Base-by-base conservation (phyloP, 2,329 filamentous ascomycete genomes). In the Exophiala oligosperma region DNA sequence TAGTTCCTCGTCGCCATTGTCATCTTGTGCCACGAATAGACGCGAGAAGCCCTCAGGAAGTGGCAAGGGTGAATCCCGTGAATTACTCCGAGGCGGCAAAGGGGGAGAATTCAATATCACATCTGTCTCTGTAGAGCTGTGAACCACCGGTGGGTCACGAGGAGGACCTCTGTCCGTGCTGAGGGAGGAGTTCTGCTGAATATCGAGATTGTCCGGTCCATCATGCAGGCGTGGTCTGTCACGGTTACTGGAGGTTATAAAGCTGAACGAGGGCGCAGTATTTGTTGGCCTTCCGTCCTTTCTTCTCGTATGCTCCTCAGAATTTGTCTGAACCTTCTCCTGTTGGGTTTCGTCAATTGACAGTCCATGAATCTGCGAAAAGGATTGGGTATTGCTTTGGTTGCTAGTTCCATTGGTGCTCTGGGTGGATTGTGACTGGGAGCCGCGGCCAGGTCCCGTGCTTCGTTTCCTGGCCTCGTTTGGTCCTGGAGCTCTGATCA, bases 401-500 rank as follows among this genome's bases (percentile, higher is more conserved):
- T 28, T 35, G 37, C 41, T 41, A 24, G 48, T 38, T 23, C 26
- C 21, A 41, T 40, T 57, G 2, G 54, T 57, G 17, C 53, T 44
- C 47, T 63, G 60, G 7, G 55, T 61, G 17, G 60, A 64, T 24
- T 64, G 60, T 2, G 62, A 63, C 38, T 63, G 60, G 14, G 57
- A 37, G 23, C 29, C 44, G 44, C 40, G 41, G n/a, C 55, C 59
- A 35, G 32, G 32, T 35, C 32, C 32, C 9, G 50, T 44, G 47
- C 50, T 61, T 49, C 62, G 29, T 35, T 66, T 64, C 44, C 58
- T 56, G 9, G 60, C 54, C 26, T 61, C 55, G 40, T 64, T 64
- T 21, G 60, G 52, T 26, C 52, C 58, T n/a, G 60, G 64, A 41
- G 37, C 41, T 52, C 54, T 49, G 32, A 35, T 52, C 32, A 50